These are phyloP conservation scores for Penicillium argentinense DNA, from an alignment of 495 filamentous ascomycete species.

Conservation along the genomic window DNA sequence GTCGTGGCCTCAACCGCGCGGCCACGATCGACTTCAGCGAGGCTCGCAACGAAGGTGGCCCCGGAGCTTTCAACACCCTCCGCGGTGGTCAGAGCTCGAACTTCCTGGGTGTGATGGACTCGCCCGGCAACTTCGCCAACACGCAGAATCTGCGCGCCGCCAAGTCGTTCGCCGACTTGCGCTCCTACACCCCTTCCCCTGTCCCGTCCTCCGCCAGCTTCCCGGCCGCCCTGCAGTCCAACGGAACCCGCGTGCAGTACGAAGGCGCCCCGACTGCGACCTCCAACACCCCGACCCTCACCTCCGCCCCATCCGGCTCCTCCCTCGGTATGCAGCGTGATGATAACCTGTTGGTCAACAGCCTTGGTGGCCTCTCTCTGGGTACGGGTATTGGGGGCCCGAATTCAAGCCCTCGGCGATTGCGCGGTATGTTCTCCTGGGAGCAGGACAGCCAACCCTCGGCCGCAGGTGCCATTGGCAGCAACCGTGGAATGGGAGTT, in stretches of 20 bases:
- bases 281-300: conserved; percentile 73
- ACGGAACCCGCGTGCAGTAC: conserved; percentile 63
- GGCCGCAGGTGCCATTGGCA: conserved; percentile 76
- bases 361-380: conserved; percentile 62
- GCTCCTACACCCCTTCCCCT: conserved; percentile 92
- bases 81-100: conserved; percentile 72
- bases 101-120: conserved; percentile 81
- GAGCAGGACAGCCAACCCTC: conserved; percentile 58
- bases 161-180: conserved; percentile 94
- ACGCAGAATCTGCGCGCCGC: conserved; percentile 84
- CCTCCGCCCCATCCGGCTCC: conserved; percentile 69
- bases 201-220: conserved; percentile 87
- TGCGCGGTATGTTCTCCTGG: conserved; percentile 67
- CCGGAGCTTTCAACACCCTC: conserved; percentile 68
- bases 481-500: conserved; percentile 73
- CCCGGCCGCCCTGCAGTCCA: conserved; percentile 66
- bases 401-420: conserved; percentile 57
- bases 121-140: conserved; percentile 66
- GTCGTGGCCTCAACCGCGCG: conserved; percentile 83
- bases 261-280: conserved; percentile 58
- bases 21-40: conserved; percentile 99
- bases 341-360: conserved; percentile 67
- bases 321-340: conserved; percentile 59
- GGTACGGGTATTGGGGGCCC: conserved; percentile 59
- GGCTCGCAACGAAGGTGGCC: conserved; percentile 64